Conservation (phyloP, 768 basidiomycete species). For the Guyanaporus albipodus region DNA sequence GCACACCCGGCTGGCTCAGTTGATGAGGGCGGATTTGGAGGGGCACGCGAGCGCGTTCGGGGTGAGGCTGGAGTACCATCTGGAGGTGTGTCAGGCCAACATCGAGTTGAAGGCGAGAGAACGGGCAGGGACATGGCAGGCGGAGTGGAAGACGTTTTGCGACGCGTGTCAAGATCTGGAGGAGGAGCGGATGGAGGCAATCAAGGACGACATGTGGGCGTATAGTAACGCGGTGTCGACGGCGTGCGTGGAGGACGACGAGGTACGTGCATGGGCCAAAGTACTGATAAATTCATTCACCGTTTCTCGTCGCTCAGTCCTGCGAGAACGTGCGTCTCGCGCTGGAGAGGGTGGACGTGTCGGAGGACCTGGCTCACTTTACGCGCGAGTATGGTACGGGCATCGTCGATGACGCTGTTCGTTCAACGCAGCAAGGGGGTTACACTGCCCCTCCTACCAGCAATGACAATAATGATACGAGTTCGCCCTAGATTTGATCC, state of each 20-base stretch:
- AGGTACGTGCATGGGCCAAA: constrained; percentile 52
- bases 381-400: constrained; percentile 89
- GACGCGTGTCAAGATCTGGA: constrained; percentile 95
- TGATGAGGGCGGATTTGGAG: constrained; percentile 77
- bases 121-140: constrained; percentile 89
- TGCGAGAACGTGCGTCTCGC: constrained; percentile 86
- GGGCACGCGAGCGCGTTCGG: constrained; percentile 55
- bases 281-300: background rate
- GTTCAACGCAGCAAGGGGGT: too few species aligned
- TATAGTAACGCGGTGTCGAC: constrained; percentile 96
- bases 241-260: constrained; percentile 92
- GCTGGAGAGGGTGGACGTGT: constrained; percentile 85
- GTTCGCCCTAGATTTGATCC: too few species aligned
- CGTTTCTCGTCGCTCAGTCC: constrained; percentile 49
- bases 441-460: too few species aligned
- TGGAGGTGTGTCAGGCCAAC: constrained; percentile 63
- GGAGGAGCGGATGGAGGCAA: constrained; percentile 89
- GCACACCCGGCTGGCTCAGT: constrained; percentile 70
- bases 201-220: constrained; percentile 93
- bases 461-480: too few species aligned
- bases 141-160: constrained; percentile 91
- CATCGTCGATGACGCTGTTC: too few species aligned
- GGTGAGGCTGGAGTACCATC: constrained; percentile 62
- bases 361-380: constrained; percentile 84
- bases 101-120: constrained; percentile 93